These are phyloP conservation scores for Puccinia coronata DNA, from an alignment of 1,284 basidiomycete species.

Conservation along the genomic window DNA sequence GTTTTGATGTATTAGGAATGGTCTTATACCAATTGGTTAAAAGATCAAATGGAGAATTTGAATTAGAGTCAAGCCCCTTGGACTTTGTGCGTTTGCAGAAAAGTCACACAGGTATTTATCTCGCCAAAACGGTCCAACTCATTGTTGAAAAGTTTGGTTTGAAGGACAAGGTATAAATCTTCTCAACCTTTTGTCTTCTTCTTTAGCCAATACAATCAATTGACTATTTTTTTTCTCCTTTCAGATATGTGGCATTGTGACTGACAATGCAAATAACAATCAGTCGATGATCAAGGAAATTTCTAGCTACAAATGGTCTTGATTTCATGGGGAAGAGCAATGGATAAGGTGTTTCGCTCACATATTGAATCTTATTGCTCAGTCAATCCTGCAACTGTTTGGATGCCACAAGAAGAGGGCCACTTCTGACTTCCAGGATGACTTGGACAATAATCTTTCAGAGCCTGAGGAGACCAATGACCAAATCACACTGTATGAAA, in stretches of 20 bases:
- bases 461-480: not conserved
- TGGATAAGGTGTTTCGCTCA: constrained; percentile 14
- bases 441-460: not conserved
- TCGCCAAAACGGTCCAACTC: too few relatives aligned
- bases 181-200: not conserved
- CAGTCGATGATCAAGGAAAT: not conserved
- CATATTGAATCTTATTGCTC: too few relatives aligned
- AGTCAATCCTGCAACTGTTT: too few relatives aligned
- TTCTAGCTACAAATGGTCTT: not conserved
- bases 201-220: not conserved
- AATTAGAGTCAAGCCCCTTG: not conserved
- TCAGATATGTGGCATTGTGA: constrained; percentile 14
- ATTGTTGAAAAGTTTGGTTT: too few relatives aligned
- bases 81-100: not conserved
- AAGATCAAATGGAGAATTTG: not conserved
- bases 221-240: not conserved
- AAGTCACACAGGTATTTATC: too few relatives aligned
- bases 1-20: not conserved
- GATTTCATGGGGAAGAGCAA: not conserved
- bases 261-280: not conserved
- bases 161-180: not conserved
- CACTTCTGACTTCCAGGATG: not conserved
- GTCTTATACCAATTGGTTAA: not conserved
- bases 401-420: too few relatives aligned
- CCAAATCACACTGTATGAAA: not conserved